Conservation (phyloP, 495 filamentous ascomycete species). For the Trichoderma virens region DNA sequence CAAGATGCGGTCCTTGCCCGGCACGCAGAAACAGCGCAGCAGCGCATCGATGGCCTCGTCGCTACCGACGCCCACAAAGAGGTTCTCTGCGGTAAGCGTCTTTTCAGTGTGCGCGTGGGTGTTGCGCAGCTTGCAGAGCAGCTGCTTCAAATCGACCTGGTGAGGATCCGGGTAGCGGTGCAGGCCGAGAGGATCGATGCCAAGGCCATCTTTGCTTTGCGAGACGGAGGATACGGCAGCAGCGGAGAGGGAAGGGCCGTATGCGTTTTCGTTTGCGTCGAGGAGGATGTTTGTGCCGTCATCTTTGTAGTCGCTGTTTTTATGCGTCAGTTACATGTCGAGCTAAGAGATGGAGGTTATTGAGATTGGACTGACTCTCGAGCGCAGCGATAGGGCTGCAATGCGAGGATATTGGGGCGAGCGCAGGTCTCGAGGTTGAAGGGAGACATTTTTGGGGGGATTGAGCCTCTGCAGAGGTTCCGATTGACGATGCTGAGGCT, state of each 20-base stretch:
- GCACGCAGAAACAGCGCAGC: slow-evolving; percentile 83
- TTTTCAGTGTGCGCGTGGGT: slow-evolving; percentile 70
- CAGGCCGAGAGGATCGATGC: slow-evolving; percentile 66
- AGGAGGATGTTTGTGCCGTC: slow-evolving; percentile 94
- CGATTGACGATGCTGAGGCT: background rate
- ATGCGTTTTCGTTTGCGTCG: slow-evolving; percentile 97
- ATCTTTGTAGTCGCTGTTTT: slow-evolving; percentile 91
- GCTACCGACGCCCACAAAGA: slow-evolving; percentile 91
- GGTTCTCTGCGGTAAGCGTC: slow-evolving; percentile 67
- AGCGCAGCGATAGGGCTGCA: slow-evolving; percentile 79
- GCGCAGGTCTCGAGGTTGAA: slow-evolving; percentile 79
- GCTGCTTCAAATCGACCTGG: slow-evolving; percentile 76
- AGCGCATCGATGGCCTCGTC: slow-evolving; percentile 96
- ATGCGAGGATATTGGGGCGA: slow-evolving; percentile 70
- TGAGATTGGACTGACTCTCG: slow-evolving; percentile 56
- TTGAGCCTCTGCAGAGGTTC: background rate
- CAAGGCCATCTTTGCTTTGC: slow-evolving; percentile 15
- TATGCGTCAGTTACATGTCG: slow-evolving; percentile 20
- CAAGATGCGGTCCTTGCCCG: slow-evolving; percentile 80
- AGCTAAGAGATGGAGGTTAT: slow-evolving; percentile 13
- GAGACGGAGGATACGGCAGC: slow-evolving; percentile 16
- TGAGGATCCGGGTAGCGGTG: slow-evolving; percentile 97
- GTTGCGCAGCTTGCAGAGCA: slow-evolving; percentile 82
- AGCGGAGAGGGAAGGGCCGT: slow-evolving; percentile 58
- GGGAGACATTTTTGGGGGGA: slow-evolving; percentile 29